Evolutionary conservation across 768 basidiomycete genomes (phyloP), one percentile per base, ranked within the genome.

Genomic region (Calocybe gangraenosa): DNA sequence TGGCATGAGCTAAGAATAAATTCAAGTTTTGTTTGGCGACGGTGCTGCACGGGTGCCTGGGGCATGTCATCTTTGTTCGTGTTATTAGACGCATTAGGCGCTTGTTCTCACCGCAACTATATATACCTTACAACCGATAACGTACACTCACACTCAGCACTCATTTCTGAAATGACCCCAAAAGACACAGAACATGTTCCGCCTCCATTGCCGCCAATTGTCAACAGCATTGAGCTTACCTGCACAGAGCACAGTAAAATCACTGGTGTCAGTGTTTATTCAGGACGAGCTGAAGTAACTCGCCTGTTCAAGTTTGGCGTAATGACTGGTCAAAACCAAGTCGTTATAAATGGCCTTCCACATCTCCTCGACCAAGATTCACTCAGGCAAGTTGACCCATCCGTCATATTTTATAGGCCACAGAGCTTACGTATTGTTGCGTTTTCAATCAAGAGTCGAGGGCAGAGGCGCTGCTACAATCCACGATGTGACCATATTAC

Each of bases 381-480:
- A 9, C 54, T 74, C 20, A 65, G 67, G 73, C 71, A 35, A 22
- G 60, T 28, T 28, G n/a, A 28, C 25, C 25, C 25, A 28, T 28
- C n/a, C n/a, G n/a, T n/a, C 51, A 5, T 15, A 13, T 6, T n/a
- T 28, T 13, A 31, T 14, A 14, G 14, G 8, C 30, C 14, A 14
- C 30, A 31, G 30, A 31, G 14, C n/a, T 31, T 31, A 8, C 30
- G 14, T 14, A 35, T 14, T 7, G 17, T 35, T 4, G n/a, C 34
- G 13, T 7, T 46, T 8, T 21, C 0, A 20, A 5, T 47, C 4
- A 44, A 74, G 73, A 45, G 72, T 74, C 2, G 70, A 75, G 58
- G 73, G 73, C 8, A 53, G 63, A 15, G 70, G 73, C n/a, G 51
- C 58, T 32, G 73, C 70, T 4, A 73, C 68, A 0, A 75, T 76